These are phyloP conservation scores for Saussurea involucrata DNA, from an alignment of 129 eudicot genomes.

Conservation along the genomic window DNA sequence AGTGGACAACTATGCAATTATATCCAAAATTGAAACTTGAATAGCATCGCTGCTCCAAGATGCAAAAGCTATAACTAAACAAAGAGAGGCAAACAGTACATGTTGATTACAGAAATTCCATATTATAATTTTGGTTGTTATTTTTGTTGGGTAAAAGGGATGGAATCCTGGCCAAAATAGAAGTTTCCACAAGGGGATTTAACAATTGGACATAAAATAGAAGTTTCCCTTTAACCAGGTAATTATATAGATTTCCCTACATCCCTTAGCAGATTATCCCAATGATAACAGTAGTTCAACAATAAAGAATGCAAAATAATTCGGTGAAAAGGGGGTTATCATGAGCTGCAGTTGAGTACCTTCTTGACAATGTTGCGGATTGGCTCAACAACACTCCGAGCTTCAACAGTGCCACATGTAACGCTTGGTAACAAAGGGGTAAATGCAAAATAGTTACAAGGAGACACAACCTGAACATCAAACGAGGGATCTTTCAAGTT, in stretches of 20 bases:
- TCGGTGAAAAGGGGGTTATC: neutral
- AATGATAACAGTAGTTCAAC: neutral
- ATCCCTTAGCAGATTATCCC: neutral
- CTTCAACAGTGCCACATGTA: constrained; percentile 91
- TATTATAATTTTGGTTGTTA: neutral
- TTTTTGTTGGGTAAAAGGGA: no score
- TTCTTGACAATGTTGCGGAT: constrained; percentile 69
- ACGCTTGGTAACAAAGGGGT: constrained; percentile 90
- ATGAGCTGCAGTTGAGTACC: constrained; percentile 23
- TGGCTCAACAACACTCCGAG: constrained; percentile 93
- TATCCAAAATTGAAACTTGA: no score
- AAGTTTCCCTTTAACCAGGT: no score
- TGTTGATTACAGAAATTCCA: no score
- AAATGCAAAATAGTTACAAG: constrained; percentile 77
- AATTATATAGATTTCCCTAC: neutral
- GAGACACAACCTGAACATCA: constrained; percentile 73
- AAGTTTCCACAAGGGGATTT: no score
- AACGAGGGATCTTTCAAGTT: constrained; percentile 61
- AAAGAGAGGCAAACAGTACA: neutral
- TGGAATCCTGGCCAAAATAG: no score
- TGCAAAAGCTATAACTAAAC: neutral
- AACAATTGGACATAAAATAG: no score
- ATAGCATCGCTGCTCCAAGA: neutral
- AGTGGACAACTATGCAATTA: neutral
- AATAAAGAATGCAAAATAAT: neutral